A percentile compares a stretch with the other conserved stretches of the same genome.
Evolutionary conservation across 129 eudicot species (phyloP).

Genomic region (sunflower (Helianthus annuus)): HanXRQr2.0-SUNRISE NC_035449.2:671705-672204

Average conservation of each 20-base stretch:
- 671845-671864: constrained; percentile 64
- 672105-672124: constrained; percentile 93
- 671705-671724: constrained; percentile 12
- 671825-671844: constrained; percentile 50
- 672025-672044: constrained; percentile 74
- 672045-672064: constrained; percentile 49
- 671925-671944: constrained; percentile 77
- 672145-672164: constrained; percentile 60
- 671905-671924: constrained; percentile 90
- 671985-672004: constrained; percentile 83
- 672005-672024: constrained; percentile 73
- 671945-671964: constrained; percentile 84
- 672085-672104: constrained; percentile 78
- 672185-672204: constrained; percentile 29
- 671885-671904: constrained; percentile 77
- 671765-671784: constrained; percentile 39
- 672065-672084: constrained; percentile 35
- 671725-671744: constrained; percentile 15
- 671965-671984: constrained; percentile 92
- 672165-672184: constrained; percentile 38
- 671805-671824: constrained; percentile 26
- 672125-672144: constrained; percentile 95
- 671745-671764: constrained; percentile 59
- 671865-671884: constrained; percentile 67
- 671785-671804: constrained; percentile 32